These are phyloP conservation scores for Cystoisospora suis DNA, from an alignment of 169 alveolate genomes.

Conservation along the genomic window DNA sequence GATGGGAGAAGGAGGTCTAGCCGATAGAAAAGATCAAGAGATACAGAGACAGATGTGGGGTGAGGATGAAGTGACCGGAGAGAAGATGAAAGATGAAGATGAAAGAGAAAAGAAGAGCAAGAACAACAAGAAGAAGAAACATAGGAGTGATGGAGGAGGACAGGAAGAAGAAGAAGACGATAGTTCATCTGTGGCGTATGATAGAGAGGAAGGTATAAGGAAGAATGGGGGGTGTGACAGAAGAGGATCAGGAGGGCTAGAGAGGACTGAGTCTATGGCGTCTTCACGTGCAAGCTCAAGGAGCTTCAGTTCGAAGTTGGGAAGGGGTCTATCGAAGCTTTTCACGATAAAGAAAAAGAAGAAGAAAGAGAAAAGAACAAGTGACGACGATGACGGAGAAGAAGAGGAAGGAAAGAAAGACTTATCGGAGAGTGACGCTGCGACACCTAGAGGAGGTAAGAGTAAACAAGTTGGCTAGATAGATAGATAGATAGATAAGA, in stretches of 20 bases:
- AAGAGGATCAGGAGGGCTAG: background rate
- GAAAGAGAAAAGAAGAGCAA: background rate
- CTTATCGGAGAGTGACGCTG: background rate
- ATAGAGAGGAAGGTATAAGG: too few species aligned
- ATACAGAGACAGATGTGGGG: too few species aligned
- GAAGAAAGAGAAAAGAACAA: background rate
- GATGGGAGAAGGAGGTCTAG: too few species aligned
- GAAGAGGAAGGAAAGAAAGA: background rate
- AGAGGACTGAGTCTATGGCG: background rate
- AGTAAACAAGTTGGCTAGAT: background rate
- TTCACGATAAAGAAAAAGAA: background rate
- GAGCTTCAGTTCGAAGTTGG: background rate
- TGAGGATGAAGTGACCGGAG: too few species aligned
- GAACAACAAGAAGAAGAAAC: background rate
- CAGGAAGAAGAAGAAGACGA: background rate
- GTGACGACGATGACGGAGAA: background rate
- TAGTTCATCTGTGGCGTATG: background rate
- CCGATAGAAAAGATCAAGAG: too few species aligned
- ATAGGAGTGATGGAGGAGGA: background rate
- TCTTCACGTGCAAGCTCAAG: slow-evolving; percentile 12
- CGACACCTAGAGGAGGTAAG: background rate
- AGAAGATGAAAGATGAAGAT: background rate
- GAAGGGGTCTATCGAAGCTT: background rate
- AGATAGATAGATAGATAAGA: background rate
- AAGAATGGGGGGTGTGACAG: background rate